Evolutionary conservation across 1,284 basidiomycete species (phyloP).

Genomic region (Schizophyllum amplum): DNA sequence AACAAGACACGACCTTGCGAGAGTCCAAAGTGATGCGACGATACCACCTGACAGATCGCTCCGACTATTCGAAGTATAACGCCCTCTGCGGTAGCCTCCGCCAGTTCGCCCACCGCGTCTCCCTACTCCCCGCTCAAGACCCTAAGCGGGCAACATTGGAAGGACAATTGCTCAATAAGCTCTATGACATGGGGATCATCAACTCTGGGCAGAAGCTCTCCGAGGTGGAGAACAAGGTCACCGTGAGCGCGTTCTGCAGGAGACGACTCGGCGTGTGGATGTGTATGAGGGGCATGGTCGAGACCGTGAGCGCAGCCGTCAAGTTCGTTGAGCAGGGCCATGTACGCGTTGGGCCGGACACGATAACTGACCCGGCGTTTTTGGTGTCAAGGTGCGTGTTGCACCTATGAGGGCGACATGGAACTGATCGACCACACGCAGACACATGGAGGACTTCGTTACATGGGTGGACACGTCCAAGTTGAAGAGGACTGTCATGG

Average conservation of each 20-base stretch:
- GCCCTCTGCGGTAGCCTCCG: slow-evolving; percentile 87
- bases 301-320: slow-evolving; percentile 91
- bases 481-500: slow-evolving; percentile 92
- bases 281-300: slow-evolving; percentile 91
- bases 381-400: slow-evolving; percentile 74
- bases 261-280: slow-evolving; percentile 89
- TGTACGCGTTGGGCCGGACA: slow-evolving; percentile 93
- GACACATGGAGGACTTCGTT: slow-evolving; percentile 98
- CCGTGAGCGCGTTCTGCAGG: slow-evolving; percentile 91
- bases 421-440: slow-evolving; percentile 18
- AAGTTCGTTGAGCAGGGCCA: slow-evolving; percentile 99
- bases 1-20: slow-evolving; percentile 86
- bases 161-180: slow-evolving; percentile 81
- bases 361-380: slow-evolving; percentile 94
- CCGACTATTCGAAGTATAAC: slow-evolving; percentile 99
- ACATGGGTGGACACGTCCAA: slow-evolving; percentile 99
- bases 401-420: neutral
- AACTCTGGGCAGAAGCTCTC: slow-evolving; percentile 76
- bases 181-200: slow-evolving; percentile 96
- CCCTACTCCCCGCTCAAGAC: slow-evolving; percentile 85
- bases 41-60: slow-evolving; percentile 91
- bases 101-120: slow-evolving; percentile 80
- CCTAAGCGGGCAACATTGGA: slow-evolving; percentile 86
- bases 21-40: slow-evolving; percentile 94
- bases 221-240: slow-evolving; percentile 92